Evolutionary conservation across 208 protist genomes (phyloP), one percentile per base, ranked within the genome.

Genomic region (Blastocrithidia nonstop): DNA sequence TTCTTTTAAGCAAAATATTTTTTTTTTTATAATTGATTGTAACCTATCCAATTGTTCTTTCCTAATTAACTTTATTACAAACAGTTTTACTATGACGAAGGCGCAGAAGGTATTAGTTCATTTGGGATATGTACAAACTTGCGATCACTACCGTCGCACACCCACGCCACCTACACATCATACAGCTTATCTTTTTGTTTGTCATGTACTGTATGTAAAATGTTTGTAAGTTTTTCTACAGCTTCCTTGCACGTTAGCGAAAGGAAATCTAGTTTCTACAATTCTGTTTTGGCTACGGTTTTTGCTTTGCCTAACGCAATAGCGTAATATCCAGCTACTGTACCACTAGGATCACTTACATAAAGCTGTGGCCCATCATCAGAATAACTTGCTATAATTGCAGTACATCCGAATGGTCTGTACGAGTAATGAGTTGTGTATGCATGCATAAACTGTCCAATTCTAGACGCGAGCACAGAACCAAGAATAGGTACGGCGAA

Each of bases 261-360:
- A 7, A 46, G 32, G 32, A 98, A 93, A 46, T 98, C 77, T 17
- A 99, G 62, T 64, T 98, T 98, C 81, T 99, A 97, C 9, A 99
- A 55, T 69, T 98, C 96, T 21, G 94, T 96, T 58, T 98, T 98
- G n/a, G 96, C 96, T 6, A 95, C 75, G 32, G 94, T 92, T 67
- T 96, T 98, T 11, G 76, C 94, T 65, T 99, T 99, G 15, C 97
- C 97, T n/a, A 97, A 65, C 9, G 97, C 95, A 36, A 87, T 65
- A 13, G 77, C 97, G 58, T 88, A 95, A 75, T 97, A 98, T 3
- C 93, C 92, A 31, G 71, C 77, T n/a, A 87, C 73, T 21, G 78
- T 84, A 40, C 95, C 96, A 33, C 95, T 98, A 6, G 97, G 96
- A 53, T 99, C 96, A 46, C 97, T 80, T 45, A 96, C 75, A 69